Conservation (phyloP, 768 basidiomycete species). For the Cantharellus anzutake region DNA sequence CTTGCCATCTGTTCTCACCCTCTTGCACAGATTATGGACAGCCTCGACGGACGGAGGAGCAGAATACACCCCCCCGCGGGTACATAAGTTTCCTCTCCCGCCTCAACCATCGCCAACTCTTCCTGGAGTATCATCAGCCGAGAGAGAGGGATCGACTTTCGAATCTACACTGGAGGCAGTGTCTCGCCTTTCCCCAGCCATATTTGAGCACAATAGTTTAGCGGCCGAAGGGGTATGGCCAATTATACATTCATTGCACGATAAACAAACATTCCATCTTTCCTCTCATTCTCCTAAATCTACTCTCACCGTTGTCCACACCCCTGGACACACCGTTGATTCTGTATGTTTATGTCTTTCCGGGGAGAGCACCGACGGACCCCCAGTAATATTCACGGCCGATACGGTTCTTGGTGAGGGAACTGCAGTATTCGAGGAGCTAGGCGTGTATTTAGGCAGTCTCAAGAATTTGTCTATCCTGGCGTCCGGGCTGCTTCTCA, state of each 20-base stretch:
- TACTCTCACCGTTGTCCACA: constrained; percentile 47
- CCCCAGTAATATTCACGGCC: constrained; percentile 48
- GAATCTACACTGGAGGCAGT: constrained; percentile 1
- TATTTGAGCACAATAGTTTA: constrained; percentile 9
- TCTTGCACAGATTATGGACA: constrained; percentile 40
- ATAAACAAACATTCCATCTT: constrained; percentile 32
- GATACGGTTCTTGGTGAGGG: constrained; percentile 87
- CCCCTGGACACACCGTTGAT: constrained; percentile 83
- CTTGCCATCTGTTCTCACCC: constrained; percentile 43
- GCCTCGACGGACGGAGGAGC: constrained; percentile 17
- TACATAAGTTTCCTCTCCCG: constrained; percentile 47
- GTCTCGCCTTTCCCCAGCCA: neutral
- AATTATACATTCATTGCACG: constrained; percentile 37
- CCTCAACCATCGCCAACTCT: neutral
- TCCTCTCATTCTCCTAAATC: constrained; percentile 9
- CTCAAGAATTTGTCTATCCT: constrained; percentile 17
- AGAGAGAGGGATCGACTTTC: neutral
- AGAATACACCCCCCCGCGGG: constrained; percentile 39
- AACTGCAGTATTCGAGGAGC: constrained; percentile 75
- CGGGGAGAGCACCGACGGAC: constrained; percentile 31
- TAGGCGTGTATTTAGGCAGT: constrained; percentile 46
- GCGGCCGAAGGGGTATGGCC: constrained; percentile 13
- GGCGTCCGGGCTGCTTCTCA: neutral
- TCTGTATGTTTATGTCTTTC: constrained; percentile 57
- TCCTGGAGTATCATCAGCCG: neutral